Conservation (phyloP, 805 yeast species). For the Schizosaccharomyces pombe region DNA sequence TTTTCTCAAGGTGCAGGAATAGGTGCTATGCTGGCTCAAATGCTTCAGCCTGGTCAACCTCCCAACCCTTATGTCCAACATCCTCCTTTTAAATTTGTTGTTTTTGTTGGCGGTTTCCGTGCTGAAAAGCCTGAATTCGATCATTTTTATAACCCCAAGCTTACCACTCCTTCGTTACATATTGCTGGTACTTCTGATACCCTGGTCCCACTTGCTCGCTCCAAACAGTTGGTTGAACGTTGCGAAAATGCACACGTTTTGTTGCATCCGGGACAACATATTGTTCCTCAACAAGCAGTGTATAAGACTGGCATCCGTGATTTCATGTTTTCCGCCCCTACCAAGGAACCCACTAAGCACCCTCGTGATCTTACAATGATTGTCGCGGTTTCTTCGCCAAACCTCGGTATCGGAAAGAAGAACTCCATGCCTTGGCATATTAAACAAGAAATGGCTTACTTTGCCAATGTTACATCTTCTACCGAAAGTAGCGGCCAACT, state of each 20-base stretch:
- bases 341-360: neutral
- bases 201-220: constrained; percentile 1
- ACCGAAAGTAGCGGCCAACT: constrained; percentile 12
- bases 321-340: neutral
- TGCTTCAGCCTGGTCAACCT: neutral
- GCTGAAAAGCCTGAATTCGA: neutral
- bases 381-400: constrained; percentile 69
- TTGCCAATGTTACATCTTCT: constrained; percentile 43
- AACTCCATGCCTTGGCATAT: constrained; percentile 79
- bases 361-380: constrained; percentile 26
- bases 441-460: constrained; percentile 63
- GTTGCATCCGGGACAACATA: constrained; percentile 1
- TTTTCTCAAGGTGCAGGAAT: constrained; percentile 5
- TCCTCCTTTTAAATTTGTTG: constrained; percentile 3
- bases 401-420: constrained; percentile 59
- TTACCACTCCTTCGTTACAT: neutral
- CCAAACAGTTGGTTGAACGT: neutral
- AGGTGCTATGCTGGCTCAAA: constrained; percentile 1
- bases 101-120: constrained; percentile 1
- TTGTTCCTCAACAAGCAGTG: constrained; percentile 3
- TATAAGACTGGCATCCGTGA: neutral
- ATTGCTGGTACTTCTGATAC: neutral
- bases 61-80: neutral
- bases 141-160: constrained; percentile 2
- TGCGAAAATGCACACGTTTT: neutral